Conservation (phyloP, 495 filamentous ascomycete genomes). For the Melanomma pulvis-pyrius region DNA sequence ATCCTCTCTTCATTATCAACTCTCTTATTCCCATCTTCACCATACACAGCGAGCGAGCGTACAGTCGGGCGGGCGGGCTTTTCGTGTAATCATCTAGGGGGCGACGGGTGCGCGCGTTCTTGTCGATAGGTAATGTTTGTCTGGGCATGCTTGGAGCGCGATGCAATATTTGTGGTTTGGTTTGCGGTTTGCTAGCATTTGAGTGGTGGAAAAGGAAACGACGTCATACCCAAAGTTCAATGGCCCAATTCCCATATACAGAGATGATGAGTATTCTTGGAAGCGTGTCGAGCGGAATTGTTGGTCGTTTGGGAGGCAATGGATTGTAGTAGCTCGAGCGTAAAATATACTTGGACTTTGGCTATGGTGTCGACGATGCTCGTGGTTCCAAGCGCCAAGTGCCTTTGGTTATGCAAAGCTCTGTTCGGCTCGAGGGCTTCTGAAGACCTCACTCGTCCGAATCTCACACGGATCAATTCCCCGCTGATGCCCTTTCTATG, state of each 20-base stretch:
- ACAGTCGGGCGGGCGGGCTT: background rate
- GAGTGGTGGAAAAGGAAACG: background rate
- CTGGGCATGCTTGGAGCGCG: background rate
- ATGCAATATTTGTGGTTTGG: background rate
- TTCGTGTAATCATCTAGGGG: slow-evolving; percentile 5
- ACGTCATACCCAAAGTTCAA: too few relatives aligned
- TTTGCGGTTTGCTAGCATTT: background rate
- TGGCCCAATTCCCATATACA: background rate
- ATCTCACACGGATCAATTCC: too few relatives aligned
- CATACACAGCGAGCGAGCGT: background rate
- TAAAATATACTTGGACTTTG: background rate
- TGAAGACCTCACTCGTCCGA: too few relatives aligned
- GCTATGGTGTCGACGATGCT: background rate
- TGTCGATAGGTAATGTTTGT: slow-evolving; percentile 13
- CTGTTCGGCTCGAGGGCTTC: too few relatives aligned
- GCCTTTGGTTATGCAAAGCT: too few relatives aligned
- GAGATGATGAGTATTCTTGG: background rate
- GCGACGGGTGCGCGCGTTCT: background rate
- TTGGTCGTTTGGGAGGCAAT: background rate
- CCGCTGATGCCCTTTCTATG: too few relatives aligned
- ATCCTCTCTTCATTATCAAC: too few relatives aligned
- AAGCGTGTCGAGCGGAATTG: background rate
- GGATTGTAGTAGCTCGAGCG: background rate
- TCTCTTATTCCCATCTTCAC: background rate
- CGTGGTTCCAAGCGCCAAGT: too few relatives aligned